These are phyloP conservation scores for Malus orientalis DNA, from an alignment of 306 rosid genomes.

Conservation along the genomic window DNA sequence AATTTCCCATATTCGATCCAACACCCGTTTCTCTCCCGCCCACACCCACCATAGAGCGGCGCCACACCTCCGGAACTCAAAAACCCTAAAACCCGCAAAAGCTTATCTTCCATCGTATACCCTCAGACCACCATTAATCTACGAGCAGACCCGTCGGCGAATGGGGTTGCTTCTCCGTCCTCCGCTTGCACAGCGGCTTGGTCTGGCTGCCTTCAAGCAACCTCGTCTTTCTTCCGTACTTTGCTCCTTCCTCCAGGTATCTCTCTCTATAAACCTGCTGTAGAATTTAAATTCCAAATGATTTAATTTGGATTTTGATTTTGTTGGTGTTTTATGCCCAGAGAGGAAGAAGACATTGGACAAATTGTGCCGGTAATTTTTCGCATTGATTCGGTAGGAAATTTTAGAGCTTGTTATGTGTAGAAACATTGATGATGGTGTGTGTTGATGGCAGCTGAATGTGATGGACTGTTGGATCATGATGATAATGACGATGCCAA, in stretches of 20 bases:
- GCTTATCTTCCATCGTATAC: neutral
- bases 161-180: neutral
- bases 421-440: too few species aligned
- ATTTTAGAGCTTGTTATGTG: neutral
- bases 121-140: neutral
- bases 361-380: slow-evolving; percentile 25
- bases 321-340: slow-evolving; percentile 17
- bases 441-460: slow-evolving; percentile 20
- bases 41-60: neutral
- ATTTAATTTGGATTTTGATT: neutral
- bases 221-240: slow-evolving; percentile 7
- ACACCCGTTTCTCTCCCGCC: too few species aligned
- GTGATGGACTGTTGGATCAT: slow-evolving; percentile 10
- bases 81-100: neutral
- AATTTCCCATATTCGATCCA: too few species aligned
- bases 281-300: neutral
- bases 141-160: neutral
- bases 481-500: slow-evolving; percentile 39
- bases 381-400: neutral
- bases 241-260: slow-evolving; percentile 13
- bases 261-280: neutral
- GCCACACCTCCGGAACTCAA: neutral
- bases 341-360: slow-evolving; percentile 36
- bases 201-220: neutral
- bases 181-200: slow-evolving; percentile 7